A percentile compares a stretch with the other conserved stretches of the same genome.
Evolutionary conservation across 208 protist species (phyloP).

Genomic region (Naegleria gruberi): DNA sequence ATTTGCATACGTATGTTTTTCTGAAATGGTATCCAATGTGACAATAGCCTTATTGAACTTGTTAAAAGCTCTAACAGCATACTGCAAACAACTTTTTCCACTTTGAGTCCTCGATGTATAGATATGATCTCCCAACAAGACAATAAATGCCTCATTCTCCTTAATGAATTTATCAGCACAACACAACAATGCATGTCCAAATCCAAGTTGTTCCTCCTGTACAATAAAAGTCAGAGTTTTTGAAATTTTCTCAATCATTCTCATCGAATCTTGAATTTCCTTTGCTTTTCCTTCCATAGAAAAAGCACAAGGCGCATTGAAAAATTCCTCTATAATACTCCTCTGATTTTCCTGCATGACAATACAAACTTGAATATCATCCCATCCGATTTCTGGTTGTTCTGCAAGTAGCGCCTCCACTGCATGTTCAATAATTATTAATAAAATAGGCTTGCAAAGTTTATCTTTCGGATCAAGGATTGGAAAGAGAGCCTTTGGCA

Average conservation of each 20-base stretch:
- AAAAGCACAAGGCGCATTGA: neutral
- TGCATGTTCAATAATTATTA: neutral
- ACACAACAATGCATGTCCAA: slow-evolving; percentile 11
- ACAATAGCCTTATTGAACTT: neutral
- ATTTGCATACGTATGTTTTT: neutral
- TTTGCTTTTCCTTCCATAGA: no score
- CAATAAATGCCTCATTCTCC: neutral
- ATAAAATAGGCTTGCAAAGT: slow-evolving; percentile 11
- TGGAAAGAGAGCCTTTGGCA: slow-evolving; percentile 22
- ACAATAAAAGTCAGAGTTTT: neutral
- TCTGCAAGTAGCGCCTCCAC: neutral
- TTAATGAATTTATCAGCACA: neutral
- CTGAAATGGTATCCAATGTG: neutral
- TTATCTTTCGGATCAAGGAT: slow-evolving; percentile 1
- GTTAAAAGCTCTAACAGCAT: neutral
- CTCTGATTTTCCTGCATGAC: neutral
- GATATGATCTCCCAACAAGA: slow-evolving; percentile 20
- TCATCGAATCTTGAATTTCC: neutral
- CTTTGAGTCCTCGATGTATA: neutral
- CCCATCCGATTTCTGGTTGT: neutral
- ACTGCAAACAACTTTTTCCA: neutral
- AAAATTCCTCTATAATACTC: neutral
- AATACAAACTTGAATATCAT: slow-evolving; percentile 9
- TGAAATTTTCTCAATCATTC: neutral
- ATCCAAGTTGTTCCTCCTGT: slow-evolving; percentile 9